These are phyloP conservation scores for Chytriomyces hyalinus DNA, from an alignment of 192 early-diverging fungal species.

Conservation along the genomic window DNA sequence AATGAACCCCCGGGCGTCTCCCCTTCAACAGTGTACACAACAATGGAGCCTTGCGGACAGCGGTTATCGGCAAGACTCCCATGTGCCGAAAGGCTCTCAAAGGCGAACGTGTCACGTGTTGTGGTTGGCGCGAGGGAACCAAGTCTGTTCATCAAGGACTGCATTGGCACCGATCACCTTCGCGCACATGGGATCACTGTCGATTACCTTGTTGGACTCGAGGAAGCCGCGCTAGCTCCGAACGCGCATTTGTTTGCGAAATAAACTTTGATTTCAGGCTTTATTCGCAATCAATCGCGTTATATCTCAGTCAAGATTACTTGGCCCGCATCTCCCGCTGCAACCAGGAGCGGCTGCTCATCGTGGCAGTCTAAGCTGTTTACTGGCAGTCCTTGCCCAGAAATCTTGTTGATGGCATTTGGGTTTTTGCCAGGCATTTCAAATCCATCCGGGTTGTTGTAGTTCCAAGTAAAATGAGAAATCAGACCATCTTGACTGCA, in stretches of 20 bases:
- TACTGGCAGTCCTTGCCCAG: not conserved
- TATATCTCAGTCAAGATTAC: conserved; percentile 13
- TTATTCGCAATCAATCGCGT: not conserved
- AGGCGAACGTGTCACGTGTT: conserved; percentile 68
- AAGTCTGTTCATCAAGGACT: not conserved
- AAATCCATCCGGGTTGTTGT: conserved; percentile 18
- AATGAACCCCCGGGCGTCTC: no score
- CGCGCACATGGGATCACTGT: not conserved
- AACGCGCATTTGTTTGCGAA: not conserved
- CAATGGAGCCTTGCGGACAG: conserved; percentile 94
- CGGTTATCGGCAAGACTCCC: conserved; percentile 73
- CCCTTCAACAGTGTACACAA: conserved; percentile 75
- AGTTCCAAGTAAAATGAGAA: conserved; percentile 2
- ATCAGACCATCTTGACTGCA: conserved; percentile 10
- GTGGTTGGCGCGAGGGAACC: conserved; percentile 62
- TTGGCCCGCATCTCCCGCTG: conserved; percentile 16
- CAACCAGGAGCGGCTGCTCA: conserved; percentile 7
- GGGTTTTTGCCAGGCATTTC: not conserved
- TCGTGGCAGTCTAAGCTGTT: conserved; percentile 20
- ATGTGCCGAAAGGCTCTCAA: conserved; percentile 78
- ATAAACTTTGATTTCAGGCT: not conserved
- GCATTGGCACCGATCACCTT: no score
- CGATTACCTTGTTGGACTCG: not conserved
- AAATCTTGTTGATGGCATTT: not conserved
- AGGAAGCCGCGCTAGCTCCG: not conserved